These are phyloP conservation scores for Balansia obtecta DNA, from an alignment of 2,329 filamentous ascomycete genomes.

Conservation along the genomic window DNA sequence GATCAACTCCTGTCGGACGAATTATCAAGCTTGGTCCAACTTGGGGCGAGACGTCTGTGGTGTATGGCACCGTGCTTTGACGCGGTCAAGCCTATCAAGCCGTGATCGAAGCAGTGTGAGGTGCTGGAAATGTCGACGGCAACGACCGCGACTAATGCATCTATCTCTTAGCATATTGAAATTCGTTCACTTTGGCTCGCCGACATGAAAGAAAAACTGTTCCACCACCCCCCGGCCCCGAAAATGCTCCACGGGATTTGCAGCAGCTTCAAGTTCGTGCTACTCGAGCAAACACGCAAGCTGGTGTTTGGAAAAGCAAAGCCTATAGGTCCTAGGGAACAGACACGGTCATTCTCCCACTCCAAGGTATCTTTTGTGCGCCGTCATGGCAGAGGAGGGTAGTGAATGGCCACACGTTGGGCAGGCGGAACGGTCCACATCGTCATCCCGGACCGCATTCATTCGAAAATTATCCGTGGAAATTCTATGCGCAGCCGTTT, in stretches of 20 bases:
- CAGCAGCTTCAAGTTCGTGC: neutral
- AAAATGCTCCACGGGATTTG: neutral
- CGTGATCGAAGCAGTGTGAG: too few relatives aligned
- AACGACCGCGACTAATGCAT: too few relatives aligned
- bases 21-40: neutral
- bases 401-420: conserved; percentile 39
- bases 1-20: neutral
- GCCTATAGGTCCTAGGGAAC: neutral
- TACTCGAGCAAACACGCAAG: conserved; percentile 1
- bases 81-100: neutral
- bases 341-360: conserved; percentile 11
- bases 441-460: conserved; percentile 17
- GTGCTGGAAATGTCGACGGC: too few relatives aligned
- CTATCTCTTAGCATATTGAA: too few relatives aligned
- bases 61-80: neutral
- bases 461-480: conserved; percentile 11
- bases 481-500: conserved; percentile 17
- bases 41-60: neutral
- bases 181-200: too few relatives aligned
- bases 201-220: too few relatives aligned
- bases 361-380: conserved; percentile 33
- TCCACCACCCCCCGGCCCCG: too few relatives aligned
- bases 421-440: conserved; percentile 22
- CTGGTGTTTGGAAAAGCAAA: neutral
- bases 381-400: conserved; percentile 44